A percentile compares a stretch with the other conserved stretches of the same genome.
phyloP scores from a whole-genome alignment of 257 asterid species.

The Jaltomata sinuosa region DNA sequence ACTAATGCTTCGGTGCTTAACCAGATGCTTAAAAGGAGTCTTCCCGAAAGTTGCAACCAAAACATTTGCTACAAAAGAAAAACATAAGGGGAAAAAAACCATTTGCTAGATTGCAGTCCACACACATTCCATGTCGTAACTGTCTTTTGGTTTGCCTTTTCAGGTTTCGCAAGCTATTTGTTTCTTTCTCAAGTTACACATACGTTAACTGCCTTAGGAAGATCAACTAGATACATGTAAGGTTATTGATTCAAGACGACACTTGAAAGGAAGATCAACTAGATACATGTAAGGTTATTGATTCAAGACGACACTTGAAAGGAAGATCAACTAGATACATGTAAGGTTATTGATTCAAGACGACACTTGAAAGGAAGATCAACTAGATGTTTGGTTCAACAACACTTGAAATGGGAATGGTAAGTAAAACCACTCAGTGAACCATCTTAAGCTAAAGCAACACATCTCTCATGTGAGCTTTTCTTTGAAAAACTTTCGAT shows the following conservation, averaged over 20 bases:
- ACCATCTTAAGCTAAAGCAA: neutral
- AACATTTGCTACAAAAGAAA: neutral
- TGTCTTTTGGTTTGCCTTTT: constrained; percentile 6
- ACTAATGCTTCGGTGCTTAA: neutral
- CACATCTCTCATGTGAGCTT: neutral
- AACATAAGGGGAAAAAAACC: neutral
- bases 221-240: constrained; percentile 18
- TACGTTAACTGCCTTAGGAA: constrained; percentile 59
- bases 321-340: neutral
- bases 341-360: neutral
- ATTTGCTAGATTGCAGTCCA: neutral
- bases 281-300: neutral
- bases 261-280: neutral
- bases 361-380: neutral
- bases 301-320: neutral
- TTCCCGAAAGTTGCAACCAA: neutral
- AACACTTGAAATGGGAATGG: neutral
- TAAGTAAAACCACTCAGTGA: neutral
- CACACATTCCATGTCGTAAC: neutral
- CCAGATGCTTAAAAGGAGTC: neutral
- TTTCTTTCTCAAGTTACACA: constrained; percentile 74
- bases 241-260: neutral
- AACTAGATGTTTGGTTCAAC: neutral
- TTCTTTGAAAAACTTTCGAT: neutral
- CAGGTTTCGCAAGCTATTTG: constrained; percentile 91